Evolutionary conservation across 306 rosid species (phyloP), one percentile per base, ranked within the genome.

Genomic region (Potentilla sterilis): DNA sequence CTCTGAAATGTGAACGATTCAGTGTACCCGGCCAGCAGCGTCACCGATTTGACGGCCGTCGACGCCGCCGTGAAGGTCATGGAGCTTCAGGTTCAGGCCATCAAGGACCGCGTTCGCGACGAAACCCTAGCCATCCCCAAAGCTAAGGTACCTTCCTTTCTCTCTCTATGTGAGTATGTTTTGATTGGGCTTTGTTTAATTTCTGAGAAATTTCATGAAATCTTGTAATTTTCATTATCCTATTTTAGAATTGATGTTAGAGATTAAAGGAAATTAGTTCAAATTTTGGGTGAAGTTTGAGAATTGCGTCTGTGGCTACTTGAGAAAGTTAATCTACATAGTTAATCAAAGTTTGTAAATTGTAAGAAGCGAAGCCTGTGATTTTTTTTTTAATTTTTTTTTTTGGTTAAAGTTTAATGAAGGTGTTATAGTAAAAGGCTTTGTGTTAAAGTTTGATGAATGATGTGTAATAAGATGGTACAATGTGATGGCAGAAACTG

Each of bases 71-170:
- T 92, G 80, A 90, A 67, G 75, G 89, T 87, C 5, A 86, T 92
- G 93, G 98, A 94, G 88, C 84, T 91, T 79, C 97, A 94, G 88
- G 90, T 92, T 10, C 92, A 92, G 80, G 85, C 86, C 22, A 90
- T 94, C 84, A 90, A 92, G 87, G 96, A 85, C 46, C 89, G 90
- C 10, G 77, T 94, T 74, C 91, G 90, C 15, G 95, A 92, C 72
- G 97, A 94, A 80, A 85, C 88, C 15, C 86, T 83, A 75, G 95
- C 97, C 22, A 92, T 94, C 77, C 95, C 97, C 21, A 94, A 92
- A 88, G 89, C 94, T 16, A 90, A 92, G 83, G 98, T 82, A 81
- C n/a, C 12, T 18, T 49, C 67, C 10, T 48, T 22, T 38, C 51
- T 63, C 49, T 74, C 44, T 63, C 52, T 75, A 4, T 54, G 16